Percentiles rank a stretch among this genome's conserved stretches.
These are phyloP conservation scores for Aureobasidium zeae DNA, from an alignment of 2,329 filamentous ascomycete species.

Conservation along the genomic window DNA sequence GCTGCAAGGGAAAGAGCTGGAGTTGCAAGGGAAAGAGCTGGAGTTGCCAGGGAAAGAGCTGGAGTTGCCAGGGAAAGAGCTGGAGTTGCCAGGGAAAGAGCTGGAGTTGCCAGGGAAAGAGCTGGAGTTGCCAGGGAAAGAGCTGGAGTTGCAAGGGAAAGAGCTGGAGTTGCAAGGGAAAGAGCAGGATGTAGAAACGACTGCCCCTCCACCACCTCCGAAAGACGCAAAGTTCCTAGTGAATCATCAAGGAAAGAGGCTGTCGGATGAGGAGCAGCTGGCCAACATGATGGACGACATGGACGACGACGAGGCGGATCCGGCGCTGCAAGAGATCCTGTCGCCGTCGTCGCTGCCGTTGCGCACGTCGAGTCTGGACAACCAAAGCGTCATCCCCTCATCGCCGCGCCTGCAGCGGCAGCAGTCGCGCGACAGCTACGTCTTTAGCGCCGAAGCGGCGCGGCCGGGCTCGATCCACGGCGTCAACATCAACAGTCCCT, in stretches of 20 bases:
- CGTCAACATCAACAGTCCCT: constrained; percentile 20
- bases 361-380: constrained; percentile 77
- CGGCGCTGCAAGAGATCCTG: constrained; percentile 77
- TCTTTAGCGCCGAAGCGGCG: constrained; percentile 16
- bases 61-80: constrained; percentile 4
- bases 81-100: neutral
- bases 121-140: constrained; percentile 4
- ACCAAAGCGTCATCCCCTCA: too few relatives aligned
- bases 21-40: constrained; percentile 6
- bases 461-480: constrained; percentile 23
- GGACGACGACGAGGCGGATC: constrained; percentile 50
- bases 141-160: neutral
- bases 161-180: too few relatives aligned
- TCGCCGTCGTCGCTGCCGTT: constrained; percentile 82
- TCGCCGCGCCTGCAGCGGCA: constrained; percentile 12
- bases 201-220: constrained; percentile 25
- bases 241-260: constrained; percentile 23
- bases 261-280: constrained; percentile 66
- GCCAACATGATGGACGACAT: constrained; percentile 98
- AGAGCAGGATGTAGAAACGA: constrained; percentile 20
- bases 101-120: neutral
- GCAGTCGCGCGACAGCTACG: constrained; percentile 18
- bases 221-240: constrained; percentile 22
- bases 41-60: constrained; percentile 16
- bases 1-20: constrained; percentile 6